Conservation (phyloP, 2,329 filamentous ascomycete genomes). For the Phialocephala sp. region DNA sequence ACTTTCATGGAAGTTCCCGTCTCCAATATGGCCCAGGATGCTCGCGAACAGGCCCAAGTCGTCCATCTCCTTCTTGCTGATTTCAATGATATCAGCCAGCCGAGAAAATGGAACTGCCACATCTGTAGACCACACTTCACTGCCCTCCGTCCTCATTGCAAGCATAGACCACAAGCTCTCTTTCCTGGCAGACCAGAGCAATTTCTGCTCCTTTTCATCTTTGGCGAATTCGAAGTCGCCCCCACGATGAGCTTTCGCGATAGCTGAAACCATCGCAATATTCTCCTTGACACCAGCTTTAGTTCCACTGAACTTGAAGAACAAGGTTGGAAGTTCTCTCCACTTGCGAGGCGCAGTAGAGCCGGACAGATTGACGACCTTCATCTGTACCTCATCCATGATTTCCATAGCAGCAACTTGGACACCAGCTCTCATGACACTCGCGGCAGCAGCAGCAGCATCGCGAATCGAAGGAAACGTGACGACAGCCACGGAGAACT, state of each 20-base stretch:
- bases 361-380: slow-evolving; percentile 76
- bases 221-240: slow-evolving; percentile 78
- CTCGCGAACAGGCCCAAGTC: slow-evolving; percentile 85
- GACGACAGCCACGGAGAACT: slow-evolving; percentile 79
- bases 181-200: slow-evolving; percentile 82
- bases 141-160: slow-evolving; percentile 66
- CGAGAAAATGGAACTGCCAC: slow-evolving; percentile 81
- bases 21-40: slow-evolving; percentile 88
- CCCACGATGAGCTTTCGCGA: slow-evolving; percentile 68
- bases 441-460: slow-evolving; percentile 75
- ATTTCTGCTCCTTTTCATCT: slow-evolving; percentile 71
- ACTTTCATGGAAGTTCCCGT: slow-evolving; percentile 93
- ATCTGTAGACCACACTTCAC: slow-evolving; percentile 84
- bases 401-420: slow-evolving; percentile 62
- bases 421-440: slow-evolving; percentile 68
- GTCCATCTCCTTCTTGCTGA: slow-evolving; percentile 89
- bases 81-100: slow-evolving; percentile 76
- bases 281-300: slow-evolving; percentile 80
- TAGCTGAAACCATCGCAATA: slow-evolving; percentile 69
- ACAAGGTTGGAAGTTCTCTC: slow-evolving; percentile 78
- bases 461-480: slow-evolving; percentile 79
- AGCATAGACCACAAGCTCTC: slow-evolving; percentile 87
- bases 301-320: slow-evolving; percentile 87
- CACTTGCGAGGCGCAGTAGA: slow-evolving; percentile 71
- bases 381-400: slow-evolving; percentile 90